phyloP scores from a whole-genome alignment of 352 stramenopile genomes.

The Globisporangium apiculatum region DNA sequence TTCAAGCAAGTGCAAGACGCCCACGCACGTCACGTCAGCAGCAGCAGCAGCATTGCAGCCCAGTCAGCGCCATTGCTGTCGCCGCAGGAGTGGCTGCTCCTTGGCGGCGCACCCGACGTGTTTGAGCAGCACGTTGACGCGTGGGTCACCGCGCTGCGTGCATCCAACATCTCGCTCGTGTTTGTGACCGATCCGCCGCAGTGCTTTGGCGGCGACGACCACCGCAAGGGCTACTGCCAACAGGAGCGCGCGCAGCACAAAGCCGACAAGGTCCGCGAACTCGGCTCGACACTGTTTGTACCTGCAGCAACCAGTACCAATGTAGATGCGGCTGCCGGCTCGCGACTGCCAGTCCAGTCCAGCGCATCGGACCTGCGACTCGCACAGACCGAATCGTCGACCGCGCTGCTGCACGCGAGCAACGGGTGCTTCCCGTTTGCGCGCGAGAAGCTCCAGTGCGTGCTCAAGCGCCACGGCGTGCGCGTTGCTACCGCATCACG shows the following conservation, averaged over 20 bases:
- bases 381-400: slow-evolving; percentile 6
- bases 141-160: slow-evolving; percentile 40
- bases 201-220: slow-evolving; percentile 60
- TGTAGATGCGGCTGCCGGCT: not conserved
- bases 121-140: slow-evolving; percentile 35
- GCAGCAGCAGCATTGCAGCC: slow-evolving; percentile 3
- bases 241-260: slow-evolving; percentile 55
- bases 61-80: slow-evolving; percentile 10
- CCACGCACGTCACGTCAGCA: not conserved
- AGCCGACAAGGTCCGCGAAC: slow-evolving; percentile 30
- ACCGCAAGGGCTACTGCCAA: slow-evolving; percentile 55
- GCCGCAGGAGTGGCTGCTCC: slow-evolving; percentile 44
- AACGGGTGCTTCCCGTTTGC: slow-evolving; percentile 77
- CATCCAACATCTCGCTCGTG: slow-evolving; percentile 39
- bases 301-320: not conserved
- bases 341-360: not conserved
- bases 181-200: slow-evolving; percentile 73
- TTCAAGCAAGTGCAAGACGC: slow-evolving; percentile 25
- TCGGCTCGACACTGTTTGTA: slow-evolving; percentile 27
- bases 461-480: slow-evolving; percentile 46
- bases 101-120: slow-evolving; percentile 43
- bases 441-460: slow-evolving; percentile 51
- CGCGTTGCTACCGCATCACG: slow-evolving; percentile 40
- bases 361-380: slow-evolving; percentile 3
- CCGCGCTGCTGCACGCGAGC: slow-evolving; percentile 38